Base-by-base conservation (phyloP, 495 filamentous ascomycete species). In the Penicillium silybi region DNA sequence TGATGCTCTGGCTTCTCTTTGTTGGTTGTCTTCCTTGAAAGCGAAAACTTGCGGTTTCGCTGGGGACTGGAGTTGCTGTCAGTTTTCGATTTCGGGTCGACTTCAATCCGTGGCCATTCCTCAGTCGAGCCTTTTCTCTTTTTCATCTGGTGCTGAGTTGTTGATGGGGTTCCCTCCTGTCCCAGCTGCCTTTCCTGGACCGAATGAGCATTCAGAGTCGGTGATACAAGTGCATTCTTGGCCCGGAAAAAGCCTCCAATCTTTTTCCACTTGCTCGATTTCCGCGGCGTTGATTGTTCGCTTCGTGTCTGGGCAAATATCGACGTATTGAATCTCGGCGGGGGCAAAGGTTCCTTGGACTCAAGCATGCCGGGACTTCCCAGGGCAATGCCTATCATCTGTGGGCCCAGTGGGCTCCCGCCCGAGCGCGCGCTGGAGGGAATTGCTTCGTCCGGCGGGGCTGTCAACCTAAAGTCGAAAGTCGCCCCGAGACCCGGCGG, bases 211-310 rank as follows among this genome's bases (percentile, higher is more conserved):
- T 3, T 11, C 16, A 9, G 53, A 15, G 60, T 46, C 2, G 50
- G 50, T 11, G 64, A 56, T 38, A 62, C 53, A 17, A 67, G 38
- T 9, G 66, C 66, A 59, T 63, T 65, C 48, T 75, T 84, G 13
- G 68, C 72, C 48, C 63, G 74, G 56, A 82, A 79, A 3, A 82
- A 41, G 1, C 71, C 72, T 1, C 78, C 77, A 54, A 85, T 70
- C 44, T 79, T 74, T 65, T 73, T 82, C 81, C 81, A 85, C 50
- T 78, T 80, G 49, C 78, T 78, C 7, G 73, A 56, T 48, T 78
- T 83, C 13, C 67, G 65, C 16, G 62, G 43, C 10, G 46, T 48
- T 40, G 65, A 47, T 42, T 46, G 56, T 44, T 59, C 46, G 23
- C 51, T 53, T 23, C 60, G 57, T 46, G 64, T 41, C 53, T 64